phyloP scores from a whole-genome alignment of 768 basidiomycete species.

The Thelephora aurantiotincta region DNA sequence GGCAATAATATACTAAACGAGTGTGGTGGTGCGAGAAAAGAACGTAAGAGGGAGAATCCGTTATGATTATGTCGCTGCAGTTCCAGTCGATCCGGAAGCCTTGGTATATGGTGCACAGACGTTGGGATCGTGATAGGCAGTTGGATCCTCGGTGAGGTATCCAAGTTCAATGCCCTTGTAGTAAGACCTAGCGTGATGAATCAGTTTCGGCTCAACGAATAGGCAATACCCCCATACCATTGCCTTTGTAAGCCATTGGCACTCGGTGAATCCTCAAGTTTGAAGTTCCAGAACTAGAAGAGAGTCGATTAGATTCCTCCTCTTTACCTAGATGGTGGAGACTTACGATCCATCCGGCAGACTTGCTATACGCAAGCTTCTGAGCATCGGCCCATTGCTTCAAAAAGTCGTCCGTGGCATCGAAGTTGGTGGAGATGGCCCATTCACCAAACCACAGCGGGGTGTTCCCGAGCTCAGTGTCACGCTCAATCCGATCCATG shows the following conservation, averaged over 20 bases:
- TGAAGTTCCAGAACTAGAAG: slow-evolving; percentile 65
- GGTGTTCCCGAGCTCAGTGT: slow-evolving; percentile 27
- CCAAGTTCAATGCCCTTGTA: slow-evolving; percentile 42
- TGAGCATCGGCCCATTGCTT: slow-evolving; percentile 64
- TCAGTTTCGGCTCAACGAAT: neutral
- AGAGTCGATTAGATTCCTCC: neutral
- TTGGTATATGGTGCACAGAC: slow-evolving; percentile 46
- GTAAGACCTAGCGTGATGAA: slow-evolving; percentile 41
- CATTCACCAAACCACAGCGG: slow-evolving; percentile 48
- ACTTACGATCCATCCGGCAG: slow-evolving; percentile 55
- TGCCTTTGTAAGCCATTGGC: slow-evolving; percentile 43
- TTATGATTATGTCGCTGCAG: too few relatives aligned
- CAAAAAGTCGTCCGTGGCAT: slow-evolving; percentile 46
- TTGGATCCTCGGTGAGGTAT: slow-evolving; percentile 51
- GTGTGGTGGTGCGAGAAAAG: too few relatives aligned
- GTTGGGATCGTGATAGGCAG: slow-evolving; percentile 34
- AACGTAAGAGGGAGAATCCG: too few relatives aligned
- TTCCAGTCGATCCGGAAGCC: too few relatives aligned
- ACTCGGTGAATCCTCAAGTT: slow-evolving; percentile 39
- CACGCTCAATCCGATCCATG: slow-evolving; percentile 37
- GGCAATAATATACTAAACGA: too few relatives aligned
- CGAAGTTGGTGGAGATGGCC: slow-evolving; percentile 51
- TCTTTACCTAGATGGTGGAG: neutral
- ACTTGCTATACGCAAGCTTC: slow-evolving; percentile 46
- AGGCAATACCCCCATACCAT: slow-evolving; percentile 32